Evolutionary conservation across 2,329 filamentous ascomycete species (phyloP).

Genomic region (Esteya vermicola): DNA sequence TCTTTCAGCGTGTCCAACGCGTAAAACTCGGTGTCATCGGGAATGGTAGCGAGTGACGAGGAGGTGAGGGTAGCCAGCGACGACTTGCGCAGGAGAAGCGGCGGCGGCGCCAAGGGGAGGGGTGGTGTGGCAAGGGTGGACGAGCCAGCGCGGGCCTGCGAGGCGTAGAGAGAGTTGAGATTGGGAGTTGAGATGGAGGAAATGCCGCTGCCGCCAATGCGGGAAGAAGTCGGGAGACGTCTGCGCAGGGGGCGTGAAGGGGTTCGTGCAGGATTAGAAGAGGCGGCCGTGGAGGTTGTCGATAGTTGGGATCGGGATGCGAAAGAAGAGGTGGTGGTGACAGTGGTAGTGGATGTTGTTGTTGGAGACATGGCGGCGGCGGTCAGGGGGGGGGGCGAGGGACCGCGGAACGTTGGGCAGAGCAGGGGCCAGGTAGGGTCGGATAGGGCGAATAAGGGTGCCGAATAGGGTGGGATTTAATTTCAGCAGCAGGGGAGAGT

Average conservation of each 20-base stretch:
- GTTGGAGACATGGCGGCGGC: constrained; percentile 12
- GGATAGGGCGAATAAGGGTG: too few relatives aligned
- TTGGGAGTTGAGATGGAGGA: constrained; percentile 44
- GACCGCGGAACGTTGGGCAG: too few relatives aligned
- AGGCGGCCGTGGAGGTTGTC: not conserved
- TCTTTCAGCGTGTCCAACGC: constrained; percentile 38
- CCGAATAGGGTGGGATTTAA: not conserved
- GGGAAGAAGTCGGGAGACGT: constrained; percentile 6
- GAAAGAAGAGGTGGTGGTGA: not conserved
- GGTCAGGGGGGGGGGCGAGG: not conserved
- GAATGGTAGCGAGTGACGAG: constrained; percentile 47
- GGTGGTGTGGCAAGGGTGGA: not conserved
- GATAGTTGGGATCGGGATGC: not conserved
- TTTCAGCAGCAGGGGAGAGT: not conserved
- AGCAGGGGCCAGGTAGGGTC: too few relatives aligned
- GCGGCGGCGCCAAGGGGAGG: constrained; percentile 13
- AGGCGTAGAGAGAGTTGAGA: constrained; percentile 35
- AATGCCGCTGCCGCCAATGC: constrained; percentile 16
- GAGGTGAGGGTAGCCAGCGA: constrained; percentile 57
- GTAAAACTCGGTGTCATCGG: constrained; percentile 52
- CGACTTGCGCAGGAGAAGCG: constrained; percentile 49
- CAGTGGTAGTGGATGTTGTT: constrained; percentile 1
- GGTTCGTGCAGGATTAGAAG: not conserved
- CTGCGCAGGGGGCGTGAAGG: constrained; percentile 6
- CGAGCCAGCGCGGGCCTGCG: constrained; percentile 29